Percentiles rank a stretch among this genome's conserved stretches.
Evolutionary conservation across 2,329 filamentous ascomycete species (phyloP).

Genomic region (Botrytis squamosa): DNA sequence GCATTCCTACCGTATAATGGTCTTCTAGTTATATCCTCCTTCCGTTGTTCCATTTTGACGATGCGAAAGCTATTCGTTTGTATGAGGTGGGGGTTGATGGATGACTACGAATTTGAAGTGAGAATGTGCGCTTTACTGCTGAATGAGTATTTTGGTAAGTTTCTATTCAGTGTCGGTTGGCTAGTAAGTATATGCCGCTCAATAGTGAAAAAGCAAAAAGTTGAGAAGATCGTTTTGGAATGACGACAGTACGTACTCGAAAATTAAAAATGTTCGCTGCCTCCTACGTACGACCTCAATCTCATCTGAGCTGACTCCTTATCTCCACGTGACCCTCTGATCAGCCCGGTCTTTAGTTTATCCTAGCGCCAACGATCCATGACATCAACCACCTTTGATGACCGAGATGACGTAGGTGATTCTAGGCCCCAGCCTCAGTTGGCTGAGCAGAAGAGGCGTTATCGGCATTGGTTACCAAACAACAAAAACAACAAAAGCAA

Average conservation of each 20-base stretch:
- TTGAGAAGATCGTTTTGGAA: background rate
- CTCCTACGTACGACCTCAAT: background rate
- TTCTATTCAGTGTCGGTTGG: background rate
- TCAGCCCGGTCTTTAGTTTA: background rate
- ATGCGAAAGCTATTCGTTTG: background rate
- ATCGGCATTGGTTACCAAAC: background rate
- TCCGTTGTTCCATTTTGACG: constrained; percentile 37
- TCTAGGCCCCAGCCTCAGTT: background rate
- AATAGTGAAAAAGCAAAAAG: background rate
- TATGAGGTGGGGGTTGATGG: constrained; percentile 2
- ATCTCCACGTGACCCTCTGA: background rate
- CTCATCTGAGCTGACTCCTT: background rate
- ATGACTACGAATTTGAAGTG: background rate
- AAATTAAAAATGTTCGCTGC: background rate
- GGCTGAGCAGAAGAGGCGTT: background rate
- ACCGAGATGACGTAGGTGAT: background rate
- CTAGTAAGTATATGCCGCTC: background rate
- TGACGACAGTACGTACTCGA: background rate
- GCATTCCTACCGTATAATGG: constrained; percentile 42
- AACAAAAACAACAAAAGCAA: constrained; percentile 8
- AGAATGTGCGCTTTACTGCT: background rate
- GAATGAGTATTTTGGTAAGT: accelerated
- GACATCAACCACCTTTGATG: background rate
- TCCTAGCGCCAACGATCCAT: background rate
- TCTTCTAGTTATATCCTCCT: constrained; percentile 42